Base-by-base conservation (phyloP, 352 stramenopile species). In the Globisporangium iwayamae region DNA sequence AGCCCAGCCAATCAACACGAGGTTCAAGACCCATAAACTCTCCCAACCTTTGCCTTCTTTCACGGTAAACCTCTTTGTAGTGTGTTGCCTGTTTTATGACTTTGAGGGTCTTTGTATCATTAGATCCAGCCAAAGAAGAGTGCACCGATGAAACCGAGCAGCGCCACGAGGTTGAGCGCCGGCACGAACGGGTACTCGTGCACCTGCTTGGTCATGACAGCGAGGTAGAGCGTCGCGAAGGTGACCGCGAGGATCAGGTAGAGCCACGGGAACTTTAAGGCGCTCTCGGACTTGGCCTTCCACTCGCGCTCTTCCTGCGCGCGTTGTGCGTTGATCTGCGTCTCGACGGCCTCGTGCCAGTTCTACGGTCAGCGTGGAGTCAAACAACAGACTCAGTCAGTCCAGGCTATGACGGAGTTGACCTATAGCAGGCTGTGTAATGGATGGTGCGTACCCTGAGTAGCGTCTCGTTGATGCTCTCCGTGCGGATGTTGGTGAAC, bases 161-260 rank as follows among this genome's bases (percentile, higher is more conserved):
- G 60, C 16, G 76, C 78, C 4, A 73, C 60, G 3, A 85, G 25
- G 66, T 91, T 91, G 25, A 83, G 63, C 11, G 71, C 79, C 34
- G 82, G 79, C 7, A 91, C 82, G 46, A 75, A 53, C 11, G 76
- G 56, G 62, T 75, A 82, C 60, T 85, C 78, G 50, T 76, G 67
- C 48, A 77, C 69, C 57, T 76, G 78, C 3, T 61, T 53, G 56
- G 78, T 61, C 76, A 86, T 85, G 41, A 89, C 28, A 1, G 71
- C 70, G 34, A 91, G 66, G 30, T 87, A 91, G 28, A 88, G 69
- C 41, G 73, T 73, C 43, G 74, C 82, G 63, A 89, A 87, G 25
- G 75, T 71, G 18, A 81, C 22, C 5, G 80, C 56, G 8, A 89
- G 67, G 16, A 81, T 75, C 2, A 91, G 43, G 18, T 79, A 54